A percentile compares a stretch with the other conserved stretches of the same genome.
phyloP scores from a whole-genome alignment of 352 stramenopile species.

The Pythium plurisporium region DNA sequence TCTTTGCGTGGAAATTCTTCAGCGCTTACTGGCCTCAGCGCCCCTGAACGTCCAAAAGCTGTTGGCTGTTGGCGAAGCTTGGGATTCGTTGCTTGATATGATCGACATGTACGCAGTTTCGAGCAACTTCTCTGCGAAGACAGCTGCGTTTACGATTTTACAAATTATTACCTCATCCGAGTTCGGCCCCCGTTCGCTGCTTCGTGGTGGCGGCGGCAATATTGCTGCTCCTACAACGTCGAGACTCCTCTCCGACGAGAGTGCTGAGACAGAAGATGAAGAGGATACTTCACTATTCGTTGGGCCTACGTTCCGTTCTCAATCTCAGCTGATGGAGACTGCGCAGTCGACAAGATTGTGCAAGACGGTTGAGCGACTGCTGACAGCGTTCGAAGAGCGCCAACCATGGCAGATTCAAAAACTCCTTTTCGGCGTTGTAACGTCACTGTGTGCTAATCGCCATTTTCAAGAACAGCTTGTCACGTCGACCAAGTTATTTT shows the following conservation, averaged over 20 bases:
- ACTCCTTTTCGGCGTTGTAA: conserved; percentile 69
- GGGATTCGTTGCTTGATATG: conserved; percentile 20
- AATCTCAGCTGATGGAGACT: conserved; percentile 11
- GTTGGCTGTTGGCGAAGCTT: conserved; percentile 8
- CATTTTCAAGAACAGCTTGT: conserved; percentile 66
- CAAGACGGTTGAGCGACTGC: conserved; percentile 56
- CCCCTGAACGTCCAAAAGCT: conserved; percentile 21
- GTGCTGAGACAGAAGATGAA: conserved; percentile 5
- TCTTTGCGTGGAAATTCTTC: conserved; percentile 18
- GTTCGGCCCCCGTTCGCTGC: conserved; percentile 11
- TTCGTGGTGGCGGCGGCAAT: not conserved
- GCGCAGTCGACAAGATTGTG: conserved; percentile 35
- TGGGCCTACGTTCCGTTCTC: conserved; percentile 1
- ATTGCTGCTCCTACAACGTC: not conserved
- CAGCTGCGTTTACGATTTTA: conserved; percentile 15
- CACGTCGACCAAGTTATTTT: conserved; percentile 61
- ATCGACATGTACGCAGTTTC: conserved; percentile 5
- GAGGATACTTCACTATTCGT: conserved; percentile 6
- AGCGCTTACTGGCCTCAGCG: conserved; percentile 14
- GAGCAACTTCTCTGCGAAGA: conserved; percentile 4
- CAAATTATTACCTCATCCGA: conserved; percentile 17
- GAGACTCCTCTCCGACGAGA: conserved; percentile 13
- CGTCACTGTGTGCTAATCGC: conserved; percentile 49
- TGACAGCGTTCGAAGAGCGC: conserved; percentile 68
- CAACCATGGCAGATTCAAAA: conserved; percentile 77